A percentile compares a stretch with the other conserved stretches of the same genome.
Conservation (phyloP, 1,284 basidiomycete species). For the Fomitopsis palustris region DNA sequence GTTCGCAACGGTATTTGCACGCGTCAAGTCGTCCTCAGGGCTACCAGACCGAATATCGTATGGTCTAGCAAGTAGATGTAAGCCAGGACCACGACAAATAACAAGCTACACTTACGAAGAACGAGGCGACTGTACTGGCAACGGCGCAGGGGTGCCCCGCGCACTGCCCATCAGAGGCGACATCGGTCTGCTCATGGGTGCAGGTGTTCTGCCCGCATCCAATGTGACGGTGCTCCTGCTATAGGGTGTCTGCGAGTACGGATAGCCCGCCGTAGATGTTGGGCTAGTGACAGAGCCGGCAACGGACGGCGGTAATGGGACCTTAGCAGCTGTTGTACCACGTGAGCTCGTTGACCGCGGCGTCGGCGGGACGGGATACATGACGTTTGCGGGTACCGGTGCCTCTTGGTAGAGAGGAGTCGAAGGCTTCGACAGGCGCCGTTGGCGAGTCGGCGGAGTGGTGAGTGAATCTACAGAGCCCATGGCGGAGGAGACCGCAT, state of each 20-base stretch:
- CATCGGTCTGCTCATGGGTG: slow-evolving; percentile 8
- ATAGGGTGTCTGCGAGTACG: slow-evolving; percentile 9
- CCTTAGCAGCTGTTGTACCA: slow-evolving; percentile 15
- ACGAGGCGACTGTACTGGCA: neutral
- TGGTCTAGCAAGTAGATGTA: slow-evolving; percentile 3
- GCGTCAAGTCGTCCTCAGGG: slow-evolving; percentile 1
- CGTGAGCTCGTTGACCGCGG: slow-evolving; percentile 19
- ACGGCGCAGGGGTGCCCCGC: slow-evolving; percentile 9
- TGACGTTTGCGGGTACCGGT: slow-evolving; percentile 15
- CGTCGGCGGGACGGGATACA: slow-evolving; percentile 23
- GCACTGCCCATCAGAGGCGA: slow-evolving; percentile 18
- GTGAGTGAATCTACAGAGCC: slow-evolving; percentile 25
- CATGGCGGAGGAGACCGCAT: slow-evolving; percentile 22
- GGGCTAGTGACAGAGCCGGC: slow-evolving; percentile 9
- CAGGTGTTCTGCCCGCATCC: slow-evolving; percentile 12
- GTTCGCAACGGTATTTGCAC: neutral
- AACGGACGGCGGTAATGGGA: slow-evolving; percentile 17
- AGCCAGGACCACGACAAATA: slow-evolving; percentile 1
- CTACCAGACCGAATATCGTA: slow-evolving; percentile 1
- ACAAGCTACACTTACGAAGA: neutral
- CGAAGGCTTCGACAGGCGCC: slow-evolving; percentile 15
- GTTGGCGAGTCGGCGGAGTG: slow-evolving; percentile 23
- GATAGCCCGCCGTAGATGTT: slow-evolving; percentile 10
- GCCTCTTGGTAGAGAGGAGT: slow-evolving; percentile 25
- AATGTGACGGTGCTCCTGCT: slow-evolving; percentile 11